Base-by-base conservation (phyloP, 306 rosid genomes). In the Trifolium pratense region DNA sequence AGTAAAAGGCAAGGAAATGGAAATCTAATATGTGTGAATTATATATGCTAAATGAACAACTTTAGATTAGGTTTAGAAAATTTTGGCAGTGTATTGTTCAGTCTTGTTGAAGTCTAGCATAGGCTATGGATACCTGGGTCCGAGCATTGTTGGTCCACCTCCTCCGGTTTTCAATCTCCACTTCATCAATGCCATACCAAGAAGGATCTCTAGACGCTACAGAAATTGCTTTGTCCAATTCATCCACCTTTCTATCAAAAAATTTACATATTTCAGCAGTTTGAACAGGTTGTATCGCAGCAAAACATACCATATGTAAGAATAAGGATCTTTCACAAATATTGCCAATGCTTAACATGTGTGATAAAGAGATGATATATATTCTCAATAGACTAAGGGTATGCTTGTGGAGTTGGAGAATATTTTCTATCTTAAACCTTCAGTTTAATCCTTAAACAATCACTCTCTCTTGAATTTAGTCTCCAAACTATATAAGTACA, bases 161-260 rank as follows among this genome's bases (percentile, higher is more conserved):
- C 86, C 88, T 90, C 79, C 99, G 87, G 53, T 78, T 95, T 84
- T 90, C 97, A 84, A 95, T 78, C 86, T 95, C 99, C n/a, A 55
- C 84, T 65, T 83, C 88, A 74, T 95, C 99, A 85, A 95, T 89
- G 64, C 97, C 92, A 87, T 88, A 95, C 87, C 81, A 84, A 63
- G 91, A 60, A 39, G 97, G 97, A 84, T 95, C 96, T 82, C 92
- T 86, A 72, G 99, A 89, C 60, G 97, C 97, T 52, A 95, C 99
- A 77, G 91, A 26, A 78, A 95, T 87, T 76, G 99, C 89, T 84
- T 90, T 95, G 84, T 86, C 93, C 90, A 95, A 84, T 77, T 92
- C 97, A 74, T 95, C 99, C 80, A 95, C 92, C 99, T 95, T 90
- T 86, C 97, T 88, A 95, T 92, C 91, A 82, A 84, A 89, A 93